Conservation (phyloP, 1,284 basidiomycete species). For the Ganoderma leucocontextum region DNA sequence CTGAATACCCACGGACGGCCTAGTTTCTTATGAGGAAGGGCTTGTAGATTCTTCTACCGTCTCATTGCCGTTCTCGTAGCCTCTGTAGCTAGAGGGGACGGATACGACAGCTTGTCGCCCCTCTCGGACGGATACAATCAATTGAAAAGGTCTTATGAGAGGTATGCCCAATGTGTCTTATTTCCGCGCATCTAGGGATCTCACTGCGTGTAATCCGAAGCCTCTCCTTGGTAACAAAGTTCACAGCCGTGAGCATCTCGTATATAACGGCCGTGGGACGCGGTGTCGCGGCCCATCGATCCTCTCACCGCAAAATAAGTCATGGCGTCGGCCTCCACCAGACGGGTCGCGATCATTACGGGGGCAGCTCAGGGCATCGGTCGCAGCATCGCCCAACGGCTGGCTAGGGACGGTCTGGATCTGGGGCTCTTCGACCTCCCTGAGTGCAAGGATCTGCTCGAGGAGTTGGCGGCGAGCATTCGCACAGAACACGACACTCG, state of each 20-base stretch:
- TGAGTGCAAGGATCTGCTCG: slow-evolving; percentile 30
- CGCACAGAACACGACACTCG: slow-evolving; percentile 27
- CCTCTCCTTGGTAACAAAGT: slow-evolving; percentile 2
- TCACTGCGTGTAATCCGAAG: background rate
- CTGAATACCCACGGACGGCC: background rate
- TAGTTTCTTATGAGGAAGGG: background rate
- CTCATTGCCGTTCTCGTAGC: background rate
- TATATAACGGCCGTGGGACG: slow-evolving; percentile 8
- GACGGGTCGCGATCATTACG: slow-evolving; percentile 30
- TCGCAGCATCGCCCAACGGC: slow-evolving; percentile 36
- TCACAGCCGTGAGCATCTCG: background rate
- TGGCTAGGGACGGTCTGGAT: slow-evolving; percentile 41
- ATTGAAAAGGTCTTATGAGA: background rate
- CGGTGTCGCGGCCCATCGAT: background rate
- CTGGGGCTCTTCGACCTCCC: slow-evolving; percentile 42
- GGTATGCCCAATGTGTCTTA: background rate
- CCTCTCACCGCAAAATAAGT: background rate
- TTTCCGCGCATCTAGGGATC: background rate
- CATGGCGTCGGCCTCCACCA: slow-evolving; percentile 10
- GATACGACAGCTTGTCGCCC: background rate
- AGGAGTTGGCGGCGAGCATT: slow-evolving; percentile 34
- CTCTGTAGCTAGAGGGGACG: background rate
- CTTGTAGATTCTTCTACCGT: background rate
- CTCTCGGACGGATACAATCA: background rate
- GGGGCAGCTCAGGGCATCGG: slow-evolving; percentile 38